phyloP scores from a whole-genome alignment of 2,329 filamentous ascomycete species.

The Shiraia bambusicola region DNA sequence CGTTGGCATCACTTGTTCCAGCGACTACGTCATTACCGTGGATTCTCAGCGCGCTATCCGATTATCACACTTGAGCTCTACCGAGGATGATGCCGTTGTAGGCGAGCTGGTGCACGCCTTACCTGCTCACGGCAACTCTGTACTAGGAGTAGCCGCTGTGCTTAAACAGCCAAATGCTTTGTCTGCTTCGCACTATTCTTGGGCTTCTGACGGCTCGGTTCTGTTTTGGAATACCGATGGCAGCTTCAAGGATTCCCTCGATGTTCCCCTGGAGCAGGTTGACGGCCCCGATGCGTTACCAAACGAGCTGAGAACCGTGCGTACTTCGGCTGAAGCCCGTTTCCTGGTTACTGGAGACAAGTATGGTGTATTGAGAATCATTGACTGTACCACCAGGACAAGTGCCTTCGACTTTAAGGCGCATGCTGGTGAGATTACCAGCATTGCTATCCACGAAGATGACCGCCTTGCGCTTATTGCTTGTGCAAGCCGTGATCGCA shows the following conservation, averaged over 20 bases:
- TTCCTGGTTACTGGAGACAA: slow-evolving; percentile 83
- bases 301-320: slow-evolving; percentile 62
- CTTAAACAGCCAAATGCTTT: slow-evolving; percentile 62
- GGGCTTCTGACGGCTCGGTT: slow-evolving; percentile 78
- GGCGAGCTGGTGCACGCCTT: slow-evolving; percentile 47
- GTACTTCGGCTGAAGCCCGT: slow-evolving; percentile 61
- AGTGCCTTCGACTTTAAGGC: slow-evolving; percentile 75
- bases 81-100: slow-evolving; percentile 31
- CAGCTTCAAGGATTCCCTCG: slow-evolving; percentile 62
- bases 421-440: slow-evolving; percentile 81
- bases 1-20: slow-evolving; percentile 42
- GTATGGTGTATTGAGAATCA: slow-evolving; percentile 74
- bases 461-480: slow-evolving; percentile 68
- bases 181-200: slow-evolving; percentile 79
- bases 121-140: slow-evolving; percentile 59
- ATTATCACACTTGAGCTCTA: slow-evolving; percentile 52
- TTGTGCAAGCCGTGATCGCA: slow-evolving; percentile 78
- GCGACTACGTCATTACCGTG: slow-evolving; percentile 54
- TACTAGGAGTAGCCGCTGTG: slow-evolving; percentile 67
- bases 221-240: slow-evolving; percentile 82
- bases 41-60: slow-evolving; percentile 76
- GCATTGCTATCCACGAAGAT: slow-evolving; percentile 72
- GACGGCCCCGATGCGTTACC: slow-evolving; percentile 48
- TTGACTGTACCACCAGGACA: slow-evolving; percentile 63
- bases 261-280: slow-evolving; percentile 68